Evolutionary conservation across 1,139 yeast genomes (phyloP).

Genomic region (Suhomyces ambrosiae): DNA sequence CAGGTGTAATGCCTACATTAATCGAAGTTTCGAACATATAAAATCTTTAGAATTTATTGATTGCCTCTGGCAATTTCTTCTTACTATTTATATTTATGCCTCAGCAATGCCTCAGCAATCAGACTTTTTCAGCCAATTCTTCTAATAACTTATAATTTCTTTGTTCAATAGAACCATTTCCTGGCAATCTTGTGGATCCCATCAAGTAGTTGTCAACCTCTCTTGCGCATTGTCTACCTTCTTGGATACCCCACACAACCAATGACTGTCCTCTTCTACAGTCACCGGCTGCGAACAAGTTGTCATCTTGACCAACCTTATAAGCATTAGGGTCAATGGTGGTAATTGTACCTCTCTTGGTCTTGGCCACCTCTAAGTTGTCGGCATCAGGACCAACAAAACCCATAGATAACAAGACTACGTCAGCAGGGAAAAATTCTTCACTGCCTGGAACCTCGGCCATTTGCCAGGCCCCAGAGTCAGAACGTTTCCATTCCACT

Average conservation of each 20-base stretch:
- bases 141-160: constrained; percentile 75
- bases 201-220: constrained; percentile 81
- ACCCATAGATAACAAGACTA: constrained; percentile 95
- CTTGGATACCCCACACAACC: constrained; percentile 99
- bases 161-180: constrained; percentile 88
- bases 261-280: constrained; percentile 98
- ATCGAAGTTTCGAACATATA: no score
- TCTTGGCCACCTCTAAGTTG: constrained; percentile 69
- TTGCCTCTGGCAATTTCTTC: no score
- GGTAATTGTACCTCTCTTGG: constrained; percentile 83
- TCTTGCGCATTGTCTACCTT: constrained; percentile 98
- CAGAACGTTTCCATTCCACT: constrained; percentile 97
- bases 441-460: constrained; percentile 95
- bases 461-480: constrained; percentile 98
- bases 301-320: constrained; percentile 61
- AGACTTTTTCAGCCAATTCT: constrained; percentile 67
- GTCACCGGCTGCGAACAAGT: constrained; percentile 94
- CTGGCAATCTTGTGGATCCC: constrained; percentile 84
- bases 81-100: no score
- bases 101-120: no score
- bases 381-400: constrained; percentile 95
- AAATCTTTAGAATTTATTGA: no score
- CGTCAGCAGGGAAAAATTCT: constrained; percentile 91
- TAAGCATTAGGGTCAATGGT: constrained; percentile 71
- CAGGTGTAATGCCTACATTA: no score